Evolutionary conservation across 2,329 filamentous ascomycete species (phyloP).

Genomic region (Daldinia sp.): DNA sequence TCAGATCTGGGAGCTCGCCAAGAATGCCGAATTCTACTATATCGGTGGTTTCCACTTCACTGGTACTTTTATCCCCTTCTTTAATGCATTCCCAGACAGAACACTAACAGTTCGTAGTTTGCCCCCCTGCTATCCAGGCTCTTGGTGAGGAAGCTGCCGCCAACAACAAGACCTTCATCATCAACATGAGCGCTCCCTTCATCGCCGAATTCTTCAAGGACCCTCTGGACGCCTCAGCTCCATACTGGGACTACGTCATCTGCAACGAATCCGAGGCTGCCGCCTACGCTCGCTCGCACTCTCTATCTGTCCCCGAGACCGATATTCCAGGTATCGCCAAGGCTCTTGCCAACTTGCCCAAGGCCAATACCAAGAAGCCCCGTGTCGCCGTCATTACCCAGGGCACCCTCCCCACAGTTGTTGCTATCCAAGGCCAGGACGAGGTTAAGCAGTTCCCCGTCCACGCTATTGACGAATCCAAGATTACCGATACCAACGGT

Average conservation of each 20-base stretch:
- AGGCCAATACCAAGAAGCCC: constrained; percentile 86
- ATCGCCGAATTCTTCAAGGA: constrained; percentile 99
- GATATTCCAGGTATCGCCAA: constrained; percentile 82
- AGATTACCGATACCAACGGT: constrained; percentile 96
- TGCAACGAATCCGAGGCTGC: constrained; percentile 96
- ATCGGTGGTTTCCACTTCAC: constrained; percentile 98
- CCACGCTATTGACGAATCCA: constrained; percentile 75
- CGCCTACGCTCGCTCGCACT: constrained; percentile 80
- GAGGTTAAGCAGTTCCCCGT: constrained; percentile 81
- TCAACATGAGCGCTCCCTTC: constrained; percentile 95
- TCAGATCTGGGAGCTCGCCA: constrained; percentile 89
- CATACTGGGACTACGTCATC: constrained; percentile 95
- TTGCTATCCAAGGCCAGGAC: constrained; percentile 76
- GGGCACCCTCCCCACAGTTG: constrained; percentile 88
- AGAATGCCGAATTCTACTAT: constrained; percentile 89
- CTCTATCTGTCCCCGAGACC: constrained; percentile 35
- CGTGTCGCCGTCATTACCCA: constrained; percentile 93
- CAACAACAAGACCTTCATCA: constrained; percentile 89
- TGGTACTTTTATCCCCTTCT: constrained; percentile 45
- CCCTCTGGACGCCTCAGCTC: constrained; percentile 81
- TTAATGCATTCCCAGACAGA: background rate
- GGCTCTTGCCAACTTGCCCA: constrained; percentile 85
- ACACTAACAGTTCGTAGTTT: constrained; percentile 62
- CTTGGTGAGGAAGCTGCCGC: constrained; percentile 88
- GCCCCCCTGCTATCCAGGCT: constrained; percentile 86